Conservation (phyloP, 306 rosid species). For the Cyclanthera cordifolia region DNA sequence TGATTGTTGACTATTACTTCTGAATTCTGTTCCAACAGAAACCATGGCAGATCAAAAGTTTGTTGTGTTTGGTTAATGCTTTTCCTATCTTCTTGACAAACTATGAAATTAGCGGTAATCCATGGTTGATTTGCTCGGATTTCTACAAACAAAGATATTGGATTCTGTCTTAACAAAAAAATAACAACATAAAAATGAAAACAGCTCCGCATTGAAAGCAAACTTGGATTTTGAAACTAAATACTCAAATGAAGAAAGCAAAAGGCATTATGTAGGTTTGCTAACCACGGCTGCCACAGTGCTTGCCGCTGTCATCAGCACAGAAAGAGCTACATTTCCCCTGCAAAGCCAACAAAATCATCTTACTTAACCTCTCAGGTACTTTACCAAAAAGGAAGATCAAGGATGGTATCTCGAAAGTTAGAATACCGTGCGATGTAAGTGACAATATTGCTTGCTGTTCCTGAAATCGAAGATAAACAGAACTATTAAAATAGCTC, state of each 20-base stretch:
- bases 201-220: not conserved
- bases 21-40: not conserved
- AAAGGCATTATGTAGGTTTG: slow-evolving; percentile 13
- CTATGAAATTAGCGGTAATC: not conserved
- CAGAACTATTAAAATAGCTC: not conserved
- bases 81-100: not conserved
- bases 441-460: slow-evolving; percentile 80
- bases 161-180: not conserved
- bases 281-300: slow-evolving; percentile 73
- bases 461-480: slow-evolving; percentile 48
- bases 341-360: slow-evolving; percentile 32
- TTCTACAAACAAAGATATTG: not conserved
- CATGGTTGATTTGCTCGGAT: not conserved
- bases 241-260: slow-evolving; percentile 2
- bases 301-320: slow-evolving; percentile 81
- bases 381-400: not conserved
- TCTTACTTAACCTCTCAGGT: slow-evolving; percentile 19
- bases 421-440: slow-evolving; percentile 70
- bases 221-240: not conserved
- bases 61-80: not conserved
- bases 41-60: not conserved
- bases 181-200: not conserved
- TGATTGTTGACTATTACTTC: too few relatives aligned
- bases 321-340: slow-evolving; percentile 84
- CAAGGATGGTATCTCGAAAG: slow-evolving; percentile 2